Conservation (phyloP, 805 yeast species). For the Ogataea trehaloabstinens region DNA sequence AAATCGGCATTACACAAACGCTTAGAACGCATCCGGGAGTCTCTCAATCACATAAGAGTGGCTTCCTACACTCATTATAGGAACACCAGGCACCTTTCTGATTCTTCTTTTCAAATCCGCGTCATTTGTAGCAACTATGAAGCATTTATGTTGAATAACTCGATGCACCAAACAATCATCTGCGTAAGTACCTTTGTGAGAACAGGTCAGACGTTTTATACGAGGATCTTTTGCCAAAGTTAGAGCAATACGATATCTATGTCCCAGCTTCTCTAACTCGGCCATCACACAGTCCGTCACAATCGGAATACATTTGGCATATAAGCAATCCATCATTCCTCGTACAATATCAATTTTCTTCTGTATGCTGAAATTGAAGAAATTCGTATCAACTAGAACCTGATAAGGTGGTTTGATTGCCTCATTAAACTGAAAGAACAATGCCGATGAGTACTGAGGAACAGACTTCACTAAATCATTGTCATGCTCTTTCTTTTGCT, state of each 20-base stretch:
- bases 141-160: constrained; percentile 94
- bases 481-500: constrained; percentile 50
- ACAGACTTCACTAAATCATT: constrained; percentile 71
- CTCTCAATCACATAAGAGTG: constrained; percentile 91
- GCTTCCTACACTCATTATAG: constrained; percentile 93
- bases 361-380: constrained; percentile 93
- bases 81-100: constrained; percentile 96
- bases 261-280: constrained; percentile 93
- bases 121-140: constrained; percentile 96
- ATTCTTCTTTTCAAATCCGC: constrained; percentile 93
- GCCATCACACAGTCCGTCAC: constrained; percentile 98
- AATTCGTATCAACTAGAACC: constrained; percentile 92
- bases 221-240: constrained; percentile 92
- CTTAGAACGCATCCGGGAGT: constrained; percentile 84
- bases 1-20: no score
- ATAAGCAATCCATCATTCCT: constrained; percentile 94
- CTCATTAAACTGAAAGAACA: constrained; percentile 90
- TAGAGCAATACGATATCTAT: constrained; percentile 89
- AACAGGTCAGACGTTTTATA: constrained; percentile 78
- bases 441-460: constrained; percentile 94
- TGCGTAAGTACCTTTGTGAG: constrained; percentile 96
- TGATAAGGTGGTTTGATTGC: constrained; percentile 98
- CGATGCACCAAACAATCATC: constrained; percentile 95
- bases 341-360: constrained; percentile 92
- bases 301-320: constrained; percentile 93